Conservation (phyloP, 1,284 basidiomycete species). For the Moesziomyces sp. region DNA sequence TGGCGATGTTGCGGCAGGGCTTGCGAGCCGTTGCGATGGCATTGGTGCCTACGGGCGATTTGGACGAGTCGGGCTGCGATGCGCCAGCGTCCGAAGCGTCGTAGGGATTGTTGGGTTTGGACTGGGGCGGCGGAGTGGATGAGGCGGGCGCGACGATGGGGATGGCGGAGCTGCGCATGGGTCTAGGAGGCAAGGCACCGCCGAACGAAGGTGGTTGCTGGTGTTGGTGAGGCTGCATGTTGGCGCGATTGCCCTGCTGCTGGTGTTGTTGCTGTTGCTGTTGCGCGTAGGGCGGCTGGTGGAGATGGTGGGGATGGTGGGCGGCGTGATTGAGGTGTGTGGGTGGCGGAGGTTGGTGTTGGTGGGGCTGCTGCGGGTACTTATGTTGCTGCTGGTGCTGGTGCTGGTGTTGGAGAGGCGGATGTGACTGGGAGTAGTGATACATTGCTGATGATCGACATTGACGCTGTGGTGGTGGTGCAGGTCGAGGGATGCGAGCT, state of each 20-base stretch:
- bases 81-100: slow-evolving; percentile 7
- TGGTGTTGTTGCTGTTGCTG: slow-evolving; percentile 16
- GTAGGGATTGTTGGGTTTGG: slow-evolving; percentile 20
- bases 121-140: slow-evolving; percentile 24
- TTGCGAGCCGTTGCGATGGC: slow-evolving; percentile 26
- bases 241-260: not conserved
- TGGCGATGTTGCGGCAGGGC: slow-evolving; percentile 47
- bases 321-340: slow-evolving; percentile 13
- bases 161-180: slow-evolving; percentile 49
- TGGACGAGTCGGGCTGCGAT: slow-evolving; percentile 25
- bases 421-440: slow-evolving; percentile 45
- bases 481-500: not conserved
- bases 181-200: slow-evolving; percentile 32
- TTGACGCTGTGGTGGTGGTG: slow-evolving; percentile 20
- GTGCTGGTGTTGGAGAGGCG: slow-evolving; percentile 33
- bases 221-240: slow-evolving; percentile 6
- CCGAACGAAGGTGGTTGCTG: slow-evolving; percentile 28
- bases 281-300: not conserved
- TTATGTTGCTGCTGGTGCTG: slow-evolving; percentile 20
- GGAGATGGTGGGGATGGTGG: slow-evolving; percentile 15
- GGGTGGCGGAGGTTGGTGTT: slow-evolving; percentile 16
- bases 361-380: slow-evolving; percentile 15
- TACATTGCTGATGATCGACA: slow-evolving; percentile 47
- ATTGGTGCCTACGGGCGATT: slow-evolving; percentile 25
- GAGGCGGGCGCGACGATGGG: slow-evolving; percentile 50